These are phyloP conservation scores for Aspergillus sp. DNA, from an alignment of 2,329 filamentous ascomycete genomes.

Conservation along the genomic window DNA sequence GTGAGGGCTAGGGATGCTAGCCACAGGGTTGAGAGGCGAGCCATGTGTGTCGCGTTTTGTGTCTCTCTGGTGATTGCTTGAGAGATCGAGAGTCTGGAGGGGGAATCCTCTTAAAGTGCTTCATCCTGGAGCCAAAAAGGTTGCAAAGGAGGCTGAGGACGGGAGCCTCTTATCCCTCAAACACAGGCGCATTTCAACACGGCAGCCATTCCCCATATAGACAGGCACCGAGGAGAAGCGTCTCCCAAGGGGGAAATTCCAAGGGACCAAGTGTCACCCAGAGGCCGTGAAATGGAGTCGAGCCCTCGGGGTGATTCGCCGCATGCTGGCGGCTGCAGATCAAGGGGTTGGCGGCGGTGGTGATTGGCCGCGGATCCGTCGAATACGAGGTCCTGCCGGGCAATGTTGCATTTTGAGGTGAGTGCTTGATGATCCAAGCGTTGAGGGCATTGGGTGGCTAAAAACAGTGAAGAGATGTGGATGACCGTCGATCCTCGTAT, in stretches of 20 bases:
- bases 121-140: not conserved
- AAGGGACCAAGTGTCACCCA: not conserved
- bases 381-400: slow-evolving; percentile 11
- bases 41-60: slow-evolving; percentile 10
- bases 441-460: not conserved
- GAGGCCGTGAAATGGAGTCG: not conserved
- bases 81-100: not conserved
- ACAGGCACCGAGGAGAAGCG: not conserved
- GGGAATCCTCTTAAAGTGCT: not conserved
- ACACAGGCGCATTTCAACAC: not conserved
- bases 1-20: slow-evolving; percentile 1
- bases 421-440: not conserved
- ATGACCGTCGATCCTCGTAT: not conserved
- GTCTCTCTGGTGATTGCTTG: not conserved
- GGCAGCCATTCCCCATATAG: slow-evolving; percentile 1
- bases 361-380: slow-evolving; percentile 1
- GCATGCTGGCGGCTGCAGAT: not conserved
- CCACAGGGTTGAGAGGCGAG: not conserved
- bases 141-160: not conserved
- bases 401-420: not conserved
- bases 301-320: not conserved
- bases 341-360: not conserved
- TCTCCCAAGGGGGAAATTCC: not conserved
- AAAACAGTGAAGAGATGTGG: not conserved
- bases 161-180: not conserved